phyloP scores from a whole-genome alignment of 768 basidiomycete genomes.

The Clavulina sp. region DNA sequence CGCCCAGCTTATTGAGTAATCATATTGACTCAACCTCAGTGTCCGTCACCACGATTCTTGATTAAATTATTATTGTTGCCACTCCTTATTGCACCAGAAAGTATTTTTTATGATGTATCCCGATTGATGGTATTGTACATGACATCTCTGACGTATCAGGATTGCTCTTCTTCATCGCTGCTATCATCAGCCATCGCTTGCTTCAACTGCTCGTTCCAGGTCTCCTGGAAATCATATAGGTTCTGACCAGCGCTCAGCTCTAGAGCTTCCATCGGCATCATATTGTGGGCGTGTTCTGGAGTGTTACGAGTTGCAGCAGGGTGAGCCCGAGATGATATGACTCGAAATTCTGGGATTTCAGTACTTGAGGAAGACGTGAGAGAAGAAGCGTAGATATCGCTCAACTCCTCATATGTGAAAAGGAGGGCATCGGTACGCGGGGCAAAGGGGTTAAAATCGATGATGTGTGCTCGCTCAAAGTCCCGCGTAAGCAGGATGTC shows the following conservation, averaged over 20 bases:
- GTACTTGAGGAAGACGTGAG: slow-evolving; percentile 5
- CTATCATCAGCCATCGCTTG: slow-evolving; percentile 13
- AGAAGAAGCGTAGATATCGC: slow-evolving; percentile 18
- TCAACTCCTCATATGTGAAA: slow-evolving; percentile 67
- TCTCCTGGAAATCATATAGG: slow-evolving; percentile 53
- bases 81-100: neutral
- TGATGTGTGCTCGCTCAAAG: slow-evolving; percentile 52
- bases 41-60: too few species aligned
- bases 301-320: slow-evolving; percentile 47
- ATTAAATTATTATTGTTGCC: too few species aligned
- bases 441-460: slow-evolving; percentile 86
- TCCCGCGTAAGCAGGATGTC: slow-evolving; percentile 79
- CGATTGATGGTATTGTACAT: neutral
- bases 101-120: neutral
- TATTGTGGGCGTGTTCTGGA: slow-evolving; percentile 70
- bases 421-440: slow-evolving; percentile 74
- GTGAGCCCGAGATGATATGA: slow-evolving; percentile 60
- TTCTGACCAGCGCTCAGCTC: slow-evolving; percentile 54
- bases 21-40: neutral
- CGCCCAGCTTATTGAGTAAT: neutral
- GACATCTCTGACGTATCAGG: neutral
- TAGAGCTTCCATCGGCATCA: slow-evolving; percentile 83
- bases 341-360: slow-evolving; percentile 28
- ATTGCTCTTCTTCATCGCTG: slow-evolving; percentile 8
- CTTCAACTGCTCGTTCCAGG: slow-evolving; percentile 20